phyloP scores from a whole-genome alignment of 345 rosid genomes.

The Cardamine occulta region DNA sequence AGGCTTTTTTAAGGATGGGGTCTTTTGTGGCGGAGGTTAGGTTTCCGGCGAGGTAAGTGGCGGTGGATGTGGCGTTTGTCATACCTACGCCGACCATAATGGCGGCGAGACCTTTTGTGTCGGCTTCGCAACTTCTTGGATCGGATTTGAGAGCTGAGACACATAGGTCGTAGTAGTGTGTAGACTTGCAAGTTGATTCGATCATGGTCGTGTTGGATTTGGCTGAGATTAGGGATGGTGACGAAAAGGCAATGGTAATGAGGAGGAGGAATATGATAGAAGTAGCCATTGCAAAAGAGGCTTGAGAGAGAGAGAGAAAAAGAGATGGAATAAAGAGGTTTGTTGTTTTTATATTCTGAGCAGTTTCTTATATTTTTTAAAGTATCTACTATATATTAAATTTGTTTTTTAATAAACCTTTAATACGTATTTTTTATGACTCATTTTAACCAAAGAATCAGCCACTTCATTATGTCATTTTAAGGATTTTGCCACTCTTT shows the following conservation, averaged over 20 bases:
- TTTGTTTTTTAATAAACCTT: too few species aligned
- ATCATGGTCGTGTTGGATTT: slow-evolving; percentile 48
- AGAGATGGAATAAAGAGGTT: neutral
- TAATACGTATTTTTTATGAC: neutral
- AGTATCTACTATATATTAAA: too few species aligned
- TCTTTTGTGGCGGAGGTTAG: slow-evolving; percentile 37
- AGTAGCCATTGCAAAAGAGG: slow-evolving; percentile 33
- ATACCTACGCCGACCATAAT: slow-evolving; percentile 61
- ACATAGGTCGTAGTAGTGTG: slow-evolving; percentile 72
- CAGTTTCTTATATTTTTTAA: too few species aligned
- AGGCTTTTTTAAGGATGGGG: slow-evolving; percentile 45
- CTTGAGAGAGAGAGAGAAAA: slow-evolving; percentile 21
- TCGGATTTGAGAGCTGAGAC: slow-evolving; percentile 74
- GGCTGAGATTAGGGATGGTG: slow-evolving; percentile 17
- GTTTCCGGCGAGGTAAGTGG: slow-evolving; percentile 60
- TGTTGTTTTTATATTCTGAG: too few species aligned
- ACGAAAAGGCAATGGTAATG: slow-evolving; percentile 34
- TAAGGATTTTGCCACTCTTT: neutral
- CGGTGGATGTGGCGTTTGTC: slow-evolving; percentile 72
- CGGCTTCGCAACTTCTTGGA: slow-evolving; percentile 57
- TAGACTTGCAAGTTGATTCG: slow-evolving; percentile 66
- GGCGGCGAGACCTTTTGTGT: slow-evolving; percentile 68
- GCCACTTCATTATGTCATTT: neutral
- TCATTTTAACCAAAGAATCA: neutral
- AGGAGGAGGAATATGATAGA: slow-evolving; percentile 33